phyloP scores from a whole-genome alignment of 352 stramenopile species.

The Globisporangium carolinianum region DNA sequence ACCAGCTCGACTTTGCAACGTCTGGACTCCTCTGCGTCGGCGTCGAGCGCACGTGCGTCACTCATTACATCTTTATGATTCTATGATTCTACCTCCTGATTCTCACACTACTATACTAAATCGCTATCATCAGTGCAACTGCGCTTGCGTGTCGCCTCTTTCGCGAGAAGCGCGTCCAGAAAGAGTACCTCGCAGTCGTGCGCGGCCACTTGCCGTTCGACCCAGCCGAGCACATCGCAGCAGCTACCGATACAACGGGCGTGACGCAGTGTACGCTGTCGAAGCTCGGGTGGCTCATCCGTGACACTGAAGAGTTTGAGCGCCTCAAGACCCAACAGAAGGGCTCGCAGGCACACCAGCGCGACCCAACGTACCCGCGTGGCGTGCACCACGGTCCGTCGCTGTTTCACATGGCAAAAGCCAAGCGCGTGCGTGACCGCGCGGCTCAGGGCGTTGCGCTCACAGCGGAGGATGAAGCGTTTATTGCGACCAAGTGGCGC shows the following conservation, averaged over 20 bases:
- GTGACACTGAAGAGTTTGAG: constrained; percentile 68
- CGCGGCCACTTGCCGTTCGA: constrained; percentile 61
- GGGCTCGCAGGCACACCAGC: constrained; percentile 40
- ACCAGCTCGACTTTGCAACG: constrained; percentile 88
- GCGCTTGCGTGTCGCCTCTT: constrained; percentile 65
- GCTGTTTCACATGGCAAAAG: constrained; percentile 67
- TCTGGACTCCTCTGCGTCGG: constrained; percentile 82
- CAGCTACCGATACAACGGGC: constrained; percentile 6
- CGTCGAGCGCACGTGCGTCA: constrained; percentile 56
- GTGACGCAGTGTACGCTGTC: constrained; percentile 50
- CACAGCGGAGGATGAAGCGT: constrained; percentile 12
- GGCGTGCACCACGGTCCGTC: constrained; percentile 52
- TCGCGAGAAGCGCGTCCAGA: constrained; percentile 69
- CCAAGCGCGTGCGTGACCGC: constrained; percentile 17
- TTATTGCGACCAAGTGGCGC: constrained; percentile 26
- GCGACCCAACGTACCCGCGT: constrained; percentile 39
- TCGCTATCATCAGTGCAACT: constrained; percentile 37
- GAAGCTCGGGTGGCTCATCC: constrained; percentile 55
- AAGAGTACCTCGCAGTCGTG: constrained; percentile 83
- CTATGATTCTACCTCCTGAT: neutral
- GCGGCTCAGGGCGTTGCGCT: constrained; percentile 12
- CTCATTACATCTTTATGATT: too few relatives aligned
- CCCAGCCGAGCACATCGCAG: constrained; percentile 9
- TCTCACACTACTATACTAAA: neutral
- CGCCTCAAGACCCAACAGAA: constrained; percentile 41